Percentiles rank a stretch among this genome's conserved stretches.
Evolutionary conservation across 2,329 filamentous ascomycete species (phyloP).

Genomic region (Graphiopsis chlorocephala): DNA sequence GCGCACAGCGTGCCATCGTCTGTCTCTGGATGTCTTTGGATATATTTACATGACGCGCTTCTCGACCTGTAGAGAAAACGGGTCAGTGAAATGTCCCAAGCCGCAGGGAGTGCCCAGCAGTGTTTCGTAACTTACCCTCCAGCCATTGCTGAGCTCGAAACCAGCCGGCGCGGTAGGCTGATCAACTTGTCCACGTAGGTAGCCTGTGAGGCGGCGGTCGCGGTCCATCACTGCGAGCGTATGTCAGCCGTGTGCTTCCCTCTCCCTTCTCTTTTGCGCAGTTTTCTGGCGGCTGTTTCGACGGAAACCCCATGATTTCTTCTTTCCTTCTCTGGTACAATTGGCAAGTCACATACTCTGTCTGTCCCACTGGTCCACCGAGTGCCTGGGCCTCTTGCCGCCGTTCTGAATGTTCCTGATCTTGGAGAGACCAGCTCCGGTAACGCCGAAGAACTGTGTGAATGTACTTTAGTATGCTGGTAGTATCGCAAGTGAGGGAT

Average conservation of each 20-base stretch:
- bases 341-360: conserved; percentile 42
- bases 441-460: conserved; percentile 58
- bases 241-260: neutral
- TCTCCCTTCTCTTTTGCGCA: neutral
- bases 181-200: conserved; percentile 60
- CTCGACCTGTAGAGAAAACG: conserved; percentile 24
- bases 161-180: conserved; percentile 57
- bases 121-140: conserved; percentile 53
- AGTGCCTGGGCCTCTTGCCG: conserved; percentile 59
- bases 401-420: conserved; percentile 61
- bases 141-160: conserved; percentile 66
- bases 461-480: conserved; percentile 17
- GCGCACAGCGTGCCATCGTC: conserved; percentile 12
- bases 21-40: conserved; percentile 7
- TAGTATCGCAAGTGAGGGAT: neutral
- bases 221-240: conserved; percentile 61
- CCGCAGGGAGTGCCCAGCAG: neutral
- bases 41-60: conserved; percentile 20
- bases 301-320: neutral
- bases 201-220: conserved; percentile 61
- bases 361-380: conserved; percentile 63
- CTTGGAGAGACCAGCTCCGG: conserved; percentile 56
- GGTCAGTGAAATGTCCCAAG: neutral
- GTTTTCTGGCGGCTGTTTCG: neutral
- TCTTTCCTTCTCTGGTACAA: neutral